Evolutionary conservation across 78 protist species (phyloP).

Genomic region (Dictyostelium brefeldianum): DNA sequence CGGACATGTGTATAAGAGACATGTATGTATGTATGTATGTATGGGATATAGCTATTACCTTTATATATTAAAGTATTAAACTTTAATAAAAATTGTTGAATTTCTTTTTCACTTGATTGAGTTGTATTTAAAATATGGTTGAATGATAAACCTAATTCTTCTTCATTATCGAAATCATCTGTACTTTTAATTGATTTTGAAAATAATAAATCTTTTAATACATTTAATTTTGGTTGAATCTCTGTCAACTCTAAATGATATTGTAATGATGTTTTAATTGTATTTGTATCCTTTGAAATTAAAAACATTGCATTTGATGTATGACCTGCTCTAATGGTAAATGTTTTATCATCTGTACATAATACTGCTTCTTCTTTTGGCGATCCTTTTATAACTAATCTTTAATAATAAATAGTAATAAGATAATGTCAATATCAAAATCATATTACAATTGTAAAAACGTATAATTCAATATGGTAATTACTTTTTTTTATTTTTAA

Average conservation of each 20-base stretch:
- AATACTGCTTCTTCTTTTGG: conserved; percentile 60
- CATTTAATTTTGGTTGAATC: conserved; percentile 40
- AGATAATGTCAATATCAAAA: neutral
- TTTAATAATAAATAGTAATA: neutral
- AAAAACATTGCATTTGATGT: conserved; percentile 66
- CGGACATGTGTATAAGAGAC: too few species aligned
- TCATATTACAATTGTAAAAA: too few species aligned
- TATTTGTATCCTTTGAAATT: neutral
- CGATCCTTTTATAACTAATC: conserved; percentile 43
- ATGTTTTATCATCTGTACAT: conserved; percentile 59
- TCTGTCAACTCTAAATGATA: conserved; percentile 58
- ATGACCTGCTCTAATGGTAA: conserved; percentile 30
- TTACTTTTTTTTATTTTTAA: conserved; percentile 31
- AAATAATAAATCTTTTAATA: neutral
- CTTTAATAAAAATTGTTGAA: neutral
- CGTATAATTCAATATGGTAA: too few species aligned
- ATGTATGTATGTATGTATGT: neutral
- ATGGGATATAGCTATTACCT: neutral
- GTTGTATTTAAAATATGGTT: neutral
- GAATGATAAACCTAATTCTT: neutral
- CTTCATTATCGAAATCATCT: neutral
- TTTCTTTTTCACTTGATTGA: conserved; percentile 49
- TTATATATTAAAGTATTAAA: conserved; percentile 1
- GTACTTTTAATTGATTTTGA: neutral
- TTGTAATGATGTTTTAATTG: neutral